phyloP scores from a whole-genome alignment of 164 flowering plant genomes.

The Dillenia suffruticosa region DNA sequence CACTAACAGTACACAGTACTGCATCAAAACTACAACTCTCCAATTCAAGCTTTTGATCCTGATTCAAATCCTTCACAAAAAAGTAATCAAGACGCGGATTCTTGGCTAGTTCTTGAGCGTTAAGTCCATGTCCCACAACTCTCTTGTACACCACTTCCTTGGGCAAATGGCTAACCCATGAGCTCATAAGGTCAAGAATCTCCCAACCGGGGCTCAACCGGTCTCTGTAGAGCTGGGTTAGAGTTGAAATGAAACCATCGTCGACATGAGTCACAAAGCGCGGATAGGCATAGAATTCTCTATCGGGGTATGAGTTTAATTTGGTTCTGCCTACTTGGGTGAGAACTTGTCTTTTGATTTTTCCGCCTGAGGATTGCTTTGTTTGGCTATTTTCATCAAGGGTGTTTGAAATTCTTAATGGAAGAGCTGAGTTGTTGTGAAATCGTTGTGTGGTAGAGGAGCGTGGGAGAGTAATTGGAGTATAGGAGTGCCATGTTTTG shows the following conservation, averaged over 20 bases:
- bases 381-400: slow-evolving; percentile 18
- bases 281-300: slow-evolving; percentile 69
- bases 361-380: slow-evolving; percentile 36
- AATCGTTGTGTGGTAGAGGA: background rate
- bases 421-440: slow-evolving; percentile 1
- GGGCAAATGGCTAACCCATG: slow-evolving; percentile 86
- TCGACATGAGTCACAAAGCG: slow-evolving; percentile 83
- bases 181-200: slow-evolving; percentile 82
- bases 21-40: slow-evolving; percentile 56
- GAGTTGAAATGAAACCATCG: slow-evolving; percentile 47
- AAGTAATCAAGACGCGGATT: slow-evolving; percentile 65
- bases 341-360: slow-evolving; percentile 60
- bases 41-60: slow-evolving; percentile 47
- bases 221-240: slow-evolving; percentile 56
- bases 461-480: slow-evolving; percentile 3
- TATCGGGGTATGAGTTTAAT: slow-evolving; percentile 44
- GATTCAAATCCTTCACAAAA: slow-evolving; percentile 76
- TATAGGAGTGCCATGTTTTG: slow-evolving; percentile 17
- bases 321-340: slow-evolving; percentile 54
- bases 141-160: slow-evolving; percentile 47
- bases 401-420: slow-evolving; percentile 14
- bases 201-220: slow-evolving; percentile 52
- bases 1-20: slow-evolving; percentile 78
- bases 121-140: slow-evolving; percentile 89
- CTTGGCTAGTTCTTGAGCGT: slow-evolving; percentile 73